Evolutionary conservation across 208 protist genomes (phyloP), one percentile per base, ranked within the genome.

Genomic region (Trypanosoma melophagium): DNA sequence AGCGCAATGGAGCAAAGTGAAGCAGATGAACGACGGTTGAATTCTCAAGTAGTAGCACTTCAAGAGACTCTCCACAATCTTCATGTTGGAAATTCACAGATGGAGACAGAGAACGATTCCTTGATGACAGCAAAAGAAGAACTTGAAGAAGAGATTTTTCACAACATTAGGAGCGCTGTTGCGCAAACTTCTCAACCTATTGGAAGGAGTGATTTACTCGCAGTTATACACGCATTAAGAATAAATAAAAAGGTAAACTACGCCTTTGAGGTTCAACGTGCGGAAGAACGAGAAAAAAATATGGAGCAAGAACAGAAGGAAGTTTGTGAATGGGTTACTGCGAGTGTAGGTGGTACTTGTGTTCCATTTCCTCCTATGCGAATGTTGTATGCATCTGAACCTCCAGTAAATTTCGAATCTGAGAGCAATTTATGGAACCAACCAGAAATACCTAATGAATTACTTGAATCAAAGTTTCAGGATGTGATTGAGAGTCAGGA

Each of bases 41-140:
- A 47, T 14, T 66, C 80, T 14, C 74, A 87, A 74, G 19, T 86
- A 21, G 64, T 75, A 25, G 66, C 80, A 21, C 68, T 90, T 13
- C 50, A 62, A 7, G 57, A 50, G n/a, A 58, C 66, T 31, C 1
- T 71, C 22, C n/a, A 7, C 31, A 66, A 38, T 16, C 28, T 77
- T 25, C 7, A 22, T 1, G 25, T 49, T 8, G 51, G 72, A 42
- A 77, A 71, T 59, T 49, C 63, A 49, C 55, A 68, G 24, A 58
- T 67, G 63, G 66, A 77, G 25, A 24, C 40, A 7, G 72, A 77
- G 45, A 21, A 72, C 9, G 41, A 69, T 45, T 72, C 65, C 7
- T 66, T 77, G 35, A 72, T 59, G 28, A 16, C 12, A 31, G 16
- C 56, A 35, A 60, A 41, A 28, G 50, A 59, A 38, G 24, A 14